Percentiles rank a stretch among this genome's conserved stretches.
Conservation (phyloP, 108 stramenopile genomes). For the Licmophora abbreviata region DNA sequence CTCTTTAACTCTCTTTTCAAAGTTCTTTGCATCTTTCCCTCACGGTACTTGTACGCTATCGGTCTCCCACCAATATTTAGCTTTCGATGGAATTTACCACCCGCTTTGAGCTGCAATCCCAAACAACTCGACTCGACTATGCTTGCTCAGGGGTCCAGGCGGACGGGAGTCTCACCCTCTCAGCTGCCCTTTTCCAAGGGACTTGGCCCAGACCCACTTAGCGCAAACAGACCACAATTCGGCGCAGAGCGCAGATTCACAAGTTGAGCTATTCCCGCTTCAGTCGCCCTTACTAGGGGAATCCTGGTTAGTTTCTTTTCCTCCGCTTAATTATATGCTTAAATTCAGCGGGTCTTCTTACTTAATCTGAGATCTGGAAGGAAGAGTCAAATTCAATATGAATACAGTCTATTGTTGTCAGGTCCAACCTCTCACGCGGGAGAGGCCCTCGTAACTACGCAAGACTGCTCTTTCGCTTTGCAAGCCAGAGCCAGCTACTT, state of each 20-base stretch:
- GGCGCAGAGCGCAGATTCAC: too few species aligned
- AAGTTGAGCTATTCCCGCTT: constrained; percentile 89
- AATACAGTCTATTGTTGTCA: too few species aligned
- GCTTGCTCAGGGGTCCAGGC: constrained; percentile 53
- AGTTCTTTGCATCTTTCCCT: constrained; percentile 94
- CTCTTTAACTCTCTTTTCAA: constrained; percentile 98
- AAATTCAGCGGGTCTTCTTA: constrained; percentile 94
- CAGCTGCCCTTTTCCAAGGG: constrained; percentile 84
- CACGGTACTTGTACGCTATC: constrained; percentile 95
- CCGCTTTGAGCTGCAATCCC: constrained; percentile 93
- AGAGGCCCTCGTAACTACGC: too few species aligned
- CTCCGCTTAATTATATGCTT: constrained; percentile 98
- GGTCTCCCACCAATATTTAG: constrained; percentile 93
- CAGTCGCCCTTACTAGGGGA: constrained; percentile 94
- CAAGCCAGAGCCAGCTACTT: too few species aligned
- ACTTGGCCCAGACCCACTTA: constrained; percentile 74
- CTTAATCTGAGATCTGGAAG: constrained; percentile 67
- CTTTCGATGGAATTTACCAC: constrained; percentile 97
- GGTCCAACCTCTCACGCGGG: too few species aligned
- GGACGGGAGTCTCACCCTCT: constrained; percentile 94
- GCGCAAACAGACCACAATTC: constrained; percentile 81
- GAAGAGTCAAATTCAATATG: constrained; percentile 2
- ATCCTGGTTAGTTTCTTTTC: constrained; percentile 96
- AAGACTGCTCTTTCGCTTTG: too few species aligned
- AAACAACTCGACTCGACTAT: constrained; percentile 92